These are phyloP conservation scores for Phellopilus nigrolimitatus DNA, from an alignment of 1,284 basidiomycete species.

Conservation along the genomic window DNA sequence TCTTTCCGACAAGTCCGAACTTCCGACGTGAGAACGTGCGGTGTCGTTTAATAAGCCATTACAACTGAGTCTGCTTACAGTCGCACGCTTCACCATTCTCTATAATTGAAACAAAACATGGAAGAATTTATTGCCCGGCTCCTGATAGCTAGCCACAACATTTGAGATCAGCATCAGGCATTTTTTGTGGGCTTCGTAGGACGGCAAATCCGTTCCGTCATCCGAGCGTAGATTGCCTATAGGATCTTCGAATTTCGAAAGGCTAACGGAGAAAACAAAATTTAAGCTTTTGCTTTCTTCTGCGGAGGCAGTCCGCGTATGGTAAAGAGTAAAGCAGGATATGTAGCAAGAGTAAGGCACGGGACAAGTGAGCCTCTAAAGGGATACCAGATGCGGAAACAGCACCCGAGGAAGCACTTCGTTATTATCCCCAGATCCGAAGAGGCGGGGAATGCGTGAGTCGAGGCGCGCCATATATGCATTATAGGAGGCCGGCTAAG, in stretches of 20 bases:
- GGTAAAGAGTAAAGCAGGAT: neutral
- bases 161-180: no score
- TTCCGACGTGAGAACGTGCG: no score
- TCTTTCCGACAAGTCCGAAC: no score
- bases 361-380: neutral
- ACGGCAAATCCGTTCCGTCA: neutral
- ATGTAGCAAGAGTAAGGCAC: neutral
- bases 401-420: neutral
- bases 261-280: constrained; percentile 1
- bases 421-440: neutral
- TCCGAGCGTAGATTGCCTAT: neutral
- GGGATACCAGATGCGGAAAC: neutral
- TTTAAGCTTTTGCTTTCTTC: constrained; percentile 5
- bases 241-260: neutral
- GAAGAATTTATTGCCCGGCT: no score
- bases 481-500: neutral
- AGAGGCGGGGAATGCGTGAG: neutral
- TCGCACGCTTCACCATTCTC: no score
- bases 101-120: neutral
- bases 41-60: no score
- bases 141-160: no score
- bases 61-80: no score
- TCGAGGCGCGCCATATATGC: neutral
- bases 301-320: neutral
- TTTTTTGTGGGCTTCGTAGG: neutral